Conservation (phyloP, 768 basidiomycete species). For the Termitomyces sp. region DNA sequence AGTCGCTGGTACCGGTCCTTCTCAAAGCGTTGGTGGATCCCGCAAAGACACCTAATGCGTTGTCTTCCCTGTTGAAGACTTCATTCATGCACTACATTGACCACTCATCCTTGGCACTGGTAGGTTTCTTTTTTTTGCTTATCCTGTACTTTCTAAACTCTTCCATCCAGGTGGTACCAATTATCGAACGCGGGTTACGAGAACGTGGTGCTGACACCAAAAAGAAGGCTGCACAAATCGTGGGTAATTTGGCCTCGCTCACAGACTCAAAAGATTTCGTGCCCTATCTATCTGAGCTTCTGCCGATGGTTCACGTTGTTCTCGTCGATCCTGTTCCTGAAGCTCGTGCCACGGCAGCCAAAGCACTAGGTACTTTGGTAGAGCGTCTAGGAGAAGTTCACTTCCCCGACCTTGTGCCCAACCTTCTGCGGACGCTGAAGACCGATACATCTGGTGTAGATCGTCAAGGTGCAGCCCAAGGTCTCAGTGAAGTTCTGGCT, state of each 20-base stretch:
- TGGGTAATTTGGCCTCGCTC: constrained; percentile 91
- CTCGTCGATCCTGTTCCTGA: constrained; percentile 97
- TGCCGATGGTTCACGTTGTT: constrained; percentile 89
- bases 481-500: constrained; percentile 90
- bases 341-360: constrained; percentile 94
- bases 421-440: constrained; percentile 80
- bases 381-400: constrained; percentile 91
- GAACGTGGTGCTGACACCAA: constrained; percentile 94
- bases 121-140: constrained; percentile 28
- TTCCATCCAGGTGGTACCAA: constrained; percentile 73
- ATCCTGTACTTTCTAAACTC: neutral
- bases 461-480: constrained; percentile 96
- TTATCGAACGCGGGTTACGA: constrained; percentile 86
- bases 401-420: constrained; percentile 95
- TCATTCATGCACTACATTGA: constrained; percentile 99
- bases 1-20: constrained; percentile 80
- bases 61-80: constrained; percentile 84
- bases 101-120: constrained; percentile 90
- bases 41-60: constrained; percentile 78
- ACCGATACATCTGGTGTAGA: constrained; percentile 94
- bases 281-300: constrained; percentile 83
- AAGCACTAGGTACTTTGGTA: constrained; percentile 93
- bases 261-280: constrained; percentile 91
- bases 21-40: constrained; percentile 97
- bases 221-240: constrained; percentile 93